Evolutionary conservation across 163 green algal genomes (phyloP).

Genomic region (Prototheca wickerhamii): DNA sequence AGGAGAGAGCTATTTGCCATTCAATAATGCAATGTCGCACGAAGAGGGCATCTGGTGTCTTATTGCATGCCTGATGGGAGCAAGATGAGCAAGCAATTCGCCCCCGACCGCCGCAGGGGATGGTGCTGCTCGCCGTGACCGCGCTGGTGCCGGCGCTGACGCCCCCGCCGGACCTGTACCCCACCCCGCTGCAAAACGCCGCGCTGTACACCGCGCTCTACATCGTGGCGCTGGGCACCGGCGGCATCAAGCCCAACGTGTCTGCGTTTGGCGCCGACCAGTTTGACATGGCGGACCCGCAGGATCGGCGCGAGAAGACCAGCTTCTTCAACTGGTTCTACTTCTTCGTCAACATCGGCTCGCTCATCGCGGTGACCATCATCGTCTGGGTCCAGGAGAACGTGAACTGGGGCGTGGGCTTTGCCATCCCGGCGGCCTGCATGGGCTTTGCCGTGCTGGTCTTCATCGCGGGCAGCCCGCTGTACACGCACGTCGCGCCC

Average conservation of each 20-base stretch:
- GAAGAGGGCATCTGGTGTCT: too few species aligned
- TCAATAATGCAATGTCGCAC: too few species aligned
- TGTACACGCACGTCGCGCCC: conserved; percentile 68
- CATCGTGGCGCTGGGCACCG: conserved; percentile 75
- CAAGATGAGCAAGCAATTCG: too few species aligned
- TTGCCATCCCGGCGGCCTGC: conserved; percentile 69
- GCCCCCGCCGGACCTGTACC: conserved; percentile 24
- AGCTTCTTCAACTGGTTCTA: conserved; percentile 99
- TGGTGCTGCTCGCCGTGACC: conserved; percentile 54
- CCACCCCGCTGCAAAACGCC: conserved; percentile 40
- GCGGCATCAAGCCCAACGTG: conserved; percentile 98
- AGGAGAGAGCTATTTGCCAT: too few species aligned
- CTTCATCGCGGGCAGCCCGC: conserved; percentile 56
- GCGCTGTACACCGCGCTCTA: conserved; percentile 46
- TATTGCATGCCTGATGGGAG: too few species aligned
- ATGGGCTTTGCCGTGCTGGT: conserved; percentile 72
- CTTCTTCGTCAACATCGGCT: conserved; percentile 91
- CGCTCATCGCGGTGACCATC: conserved; percentile 68
- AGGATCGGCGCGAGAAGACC: conserved; percentile 74
- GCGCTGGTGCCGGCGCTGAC: conserved; percentile 52
- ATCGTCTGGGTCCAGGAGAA: conserved; percentile 39
- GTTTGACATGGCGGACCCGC: conserved; percentile 71
- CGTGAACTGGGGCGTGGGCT: conserved; percentile 78
- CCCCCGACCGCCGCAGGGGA: conserved; percentile 59
- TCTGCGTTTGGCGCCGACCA: conserved; percentile 93